Percentiles rank a stretch among this genome's conserved stretches.
These are phyloP conservation scores for Parathielavia appendiculata DNA, from an alignment of 495 filamentous ascomycete species.

Conservation along the genomic window DNA sequence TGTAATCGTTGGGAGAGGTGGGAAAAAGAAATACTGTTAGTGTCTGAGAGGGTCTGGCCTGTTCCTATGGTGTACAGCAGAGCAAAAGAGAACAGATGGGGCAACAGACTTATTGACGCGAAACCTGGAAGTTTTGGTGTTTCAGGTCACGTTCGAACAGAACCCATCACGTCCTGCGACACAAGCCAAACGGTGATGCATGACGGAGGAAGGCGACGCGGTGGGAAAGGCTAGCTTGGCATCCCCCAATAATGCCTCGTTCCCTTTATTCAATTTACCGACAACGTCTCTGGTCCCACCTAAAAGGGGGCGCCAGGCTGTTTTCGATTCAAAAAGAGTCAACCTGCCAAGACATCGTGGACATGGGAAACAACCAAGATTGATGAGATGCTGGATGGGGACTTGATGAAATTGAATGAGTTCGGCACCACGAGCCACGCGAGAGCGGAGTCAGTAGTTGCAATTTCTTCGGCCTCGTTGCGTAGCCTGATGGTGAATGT, in stretches of 20 bases:
- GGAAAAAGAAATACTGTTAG: neutral
- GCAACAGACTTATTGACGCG: neutral
- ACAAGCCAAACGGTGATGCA: slow-evolving; percentile 7
- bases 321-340: slow-evolving; percentile 11
- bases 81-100: neutral
- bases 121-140: slow-evolving; percentile 12
- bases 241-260: slow-evolving; percentile 21
- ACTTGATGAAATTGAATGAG: slow-evolving; percentile 4
- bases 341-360: slow-evolving; percentile 13
- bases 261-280: slow-evolving; percentile 13
- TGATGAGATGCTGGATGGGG: slow-evolving; percentile 12
- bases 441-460: slow-evolving; percentile 8
- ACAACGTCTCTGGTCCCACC: slow-evolving; percentile 9
- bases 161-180: slow-evolving; percentile 20
- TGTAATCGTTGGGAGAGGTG: neutral
- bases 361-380: slow-evolving; percentile 2
- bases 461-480: neutral
- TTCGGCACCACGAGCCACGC: slow-evolving; percentile 10
- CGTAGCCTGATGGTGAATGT: neutral
- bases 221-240: neutral
- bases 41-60: neutral
- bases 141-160: slow-evolving; percentile 20
- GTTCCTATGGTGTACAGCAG: neutral
- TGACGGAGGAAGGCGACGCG: slow-evolving; percentile 8
- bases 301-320: slow-evolving; percentile 7